These are phyloP conservation scores for Verticillium isaacii DNA, from an alignment of 2,329 filamentous ascomycete genomes.

Conservation along the genomic window DNA sequence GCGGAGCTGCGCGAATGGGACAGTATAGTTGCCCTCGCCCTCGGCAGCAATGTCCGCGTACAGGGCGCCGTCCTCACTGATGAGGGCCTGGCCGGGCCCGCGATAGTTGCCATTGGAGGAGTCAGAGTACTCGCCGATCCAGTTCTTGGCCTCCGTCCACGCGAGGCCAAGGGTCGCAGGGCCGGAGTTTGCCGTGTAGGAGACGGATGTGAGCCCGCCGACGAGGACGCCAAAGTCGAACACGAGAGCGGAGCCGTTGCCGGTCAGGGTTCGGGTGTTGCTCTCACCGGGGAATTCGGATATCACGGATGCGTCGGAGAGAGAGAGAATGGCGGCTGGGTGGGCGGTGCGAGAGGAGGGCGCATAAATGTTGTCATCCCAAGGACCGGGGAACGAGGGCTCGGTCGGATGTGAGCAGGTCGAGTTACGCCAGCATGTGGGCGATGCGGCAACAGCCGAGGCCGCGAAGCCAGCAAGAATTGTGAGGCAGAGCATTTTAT, in stretches of 20 bases:
- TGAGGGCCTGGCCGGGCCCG: slow-evolving; percentile 22
- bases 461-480: background rate
- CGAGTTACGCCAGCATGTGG: slow-evolving; percentile 49
- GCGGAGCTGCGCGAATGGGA: slow-evolving; percentile 33
- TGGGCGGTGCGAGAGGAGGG: slow-evolving; percentile 44
- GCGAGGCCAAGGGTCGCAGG: slow-evolving; percentile 36
- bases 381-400: slow-evolving; percentile 49
- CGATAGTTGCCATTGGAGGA: slow-evolving; percentile 38
- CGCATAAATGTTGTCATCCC: slow-evolving; percentile 55
- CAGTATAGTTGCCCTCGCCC: slow-evolving; percentile 24
- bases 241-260: slow-evolving; percentile 48
- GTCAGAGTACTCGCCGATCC: slow-evolving; percentile 41
- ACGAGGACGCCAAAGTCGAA: slow-evolving; percentile 57
- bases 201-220: slow-evolving; percentile 48
- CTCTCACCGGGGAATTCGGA: slow-evolving; percentile 19
- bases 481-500: background rate
- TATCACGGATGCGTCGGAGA: slow-evolving; percentile 23
- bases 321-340: slow-evolving; percentile 37
- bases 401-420: slow-evolving; percentile 44
- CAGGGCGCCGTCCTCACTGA: slow-evolving; percentile 35
- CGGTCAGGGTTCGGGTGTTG: slow-evolving; percentile 12
- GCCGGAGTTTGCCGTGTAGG: slow-evolving; percentile 29
- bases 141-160: slow-evolving; percentile 43
- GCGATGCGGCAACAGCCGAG: background rate
- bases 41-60: slow-evolving; percentile 32